Evolutionary conservation across 192 early-diverging fungal species (phyloP).

Genomic region (Geranomyces variabilis): DNA sequence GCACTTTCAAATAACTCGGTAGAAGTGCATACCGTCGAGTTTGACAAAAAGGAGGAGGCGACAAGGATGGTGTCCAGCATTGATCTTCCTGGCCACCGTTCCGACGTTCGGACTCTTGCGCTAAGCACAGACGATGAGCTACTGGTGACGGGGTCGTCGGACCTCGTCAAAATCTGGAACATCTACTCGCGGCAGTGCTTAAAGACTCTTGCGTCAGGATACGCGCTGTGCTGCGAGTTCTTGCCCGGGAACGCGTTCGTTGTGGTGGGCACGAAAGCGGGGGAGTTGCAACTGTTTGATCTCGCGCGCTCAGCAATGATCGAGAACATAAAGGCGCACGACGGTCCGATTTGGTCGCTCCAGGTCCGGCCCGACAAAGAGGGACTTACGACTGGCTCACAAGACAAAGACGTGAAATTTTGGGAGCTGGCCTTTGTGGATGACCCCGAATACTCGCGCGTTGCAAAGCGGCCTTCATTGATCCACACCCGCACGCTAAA

Average conservation of each 20-base stretch:
- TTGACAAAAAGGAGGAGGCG: conserved; percentile 65
- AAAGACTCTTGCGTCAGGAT: conserved; percentile 87
- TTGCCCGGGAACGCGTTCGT: conserved; percentile 87
- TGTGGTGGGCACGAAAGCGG: conserved; percentile 91
- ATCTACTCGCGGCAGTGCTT: conserved; percentile 79
- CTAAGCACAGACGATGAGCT: conserved; percentile 88
- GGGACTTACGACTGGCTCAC: conserved; percentile 88
- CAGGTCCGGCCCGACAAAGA: conserved; percentile 83
- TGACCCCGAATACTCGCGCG: conserved; percentile 41
- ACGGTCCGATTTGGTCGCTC: conserved; percentile 85
- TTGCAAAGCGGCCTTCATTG: conserved; percentile 69
- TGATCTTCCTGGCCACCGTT: conserved; percentile 87
- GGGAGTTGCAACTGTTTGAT: conserved; percentile 89
- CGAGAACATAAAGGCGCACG: conserved; percentile 90
- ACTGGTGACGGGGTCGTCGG: conserved; percentile 80
- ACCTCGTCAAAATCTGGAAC: conserved; percentile 90
- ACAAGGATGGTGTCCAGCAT: conserved; percentile 70
- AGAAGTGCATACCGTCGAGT: conserved; percentile 73
- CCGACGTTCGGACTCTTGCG: conserved; percentile 87
- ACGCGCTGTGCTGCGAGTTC: conserved; percentile 90
- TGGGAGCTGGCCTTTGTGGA: conserved; percentile 89
- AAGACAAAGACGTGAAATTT: conserved; percentile 96
- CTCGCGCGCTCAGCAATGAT: conserved; percentile 80
- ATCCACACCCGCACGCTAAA: conserved; percentile 88
- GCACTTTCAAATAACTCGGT: conserved; percentile 82